A percentile compares a stretch with the other conserved stretches of the same genome.
Evolutionary conservation across 176 grass and related monocot genomes (phyloP).

Genomic region (Triticum aestivum): IWGSC_CS_RefSeq_v2.1 NC_057794.1:554078021-554078520

Average conservation of each 20-base stretch:
- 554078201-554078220: slow-evolving; percentile 49
- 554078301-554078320: slow-evolving; percentile 34
- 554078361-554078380: not conserved
- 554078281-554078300: slow-evolving; percentile 23
- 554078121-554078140: slow-evolving; percentile 63
- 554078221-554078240: slow-evolving; percentile 38
- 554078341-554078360: slow-evolving; percentile 1
- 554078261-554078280: not conserved
- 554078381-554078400: not conserved
- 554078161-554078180: slow-evolving; percentile 46
- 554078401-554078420: not conserved
- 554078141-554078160: slow-evolving; percentile 48
- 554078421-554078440: not conserved
- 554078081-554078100: slow-evolving; percentile 28
- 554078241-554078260: not conserved
- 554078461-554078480: not conserved
- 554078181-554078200: slow-evolving; percentile 42
- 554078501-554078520: not conserved
- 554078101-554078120: slow-evolving; percentile 39
- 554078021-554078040: slow-evolving; percentile 13
- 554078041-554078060: slow-evolving; percentile 17
- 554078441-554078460: not conserved
- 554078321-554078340: slow-evolving; percentile 25
- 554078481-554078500: not conserved
- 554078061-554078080: slow-evolving; percentile 27